Base-by-base conservation (phyloP, 148 eudicot genomes). In the Silene uniflora region DNA sequence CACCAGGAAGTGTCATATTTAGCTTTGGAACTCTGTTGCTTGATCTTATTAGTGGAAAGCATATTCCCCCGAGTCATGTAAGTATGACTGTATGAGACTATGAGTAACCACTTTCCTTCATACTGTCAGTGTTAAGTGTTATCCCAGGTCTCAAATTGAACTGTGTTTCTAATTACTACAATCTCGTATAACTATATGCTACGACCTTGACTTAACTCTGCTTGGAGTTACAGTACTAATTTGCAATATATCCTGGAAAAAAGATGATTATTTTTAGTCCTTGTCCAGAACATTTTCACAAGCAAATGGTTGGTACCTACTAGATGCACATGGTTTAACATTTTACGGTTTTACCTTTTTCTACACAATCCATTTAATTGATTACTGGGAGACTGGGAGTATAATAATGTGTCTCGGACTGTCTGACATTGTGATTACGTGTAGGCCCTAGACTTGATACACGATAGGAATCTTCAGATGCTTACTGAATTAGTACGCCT, bases 11-110 rank as follows among this genome's bases (percentile, higher is more conserved):
- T 80, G 88, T 89, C 54, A 86, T 83, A 72, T 89, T 87, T 75
- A 83, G 93, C 83, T 84, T 89, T 67, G 93, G 93, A 49, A 88
- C 91, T 74, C 84, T 89, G 76, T 73, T 89, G 78, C 89, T 89
- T 69, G 93, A 89, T 65, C 85, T 89, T 77, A 86, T 89, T 27
- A 89, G 91, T n/a, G 91, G 93, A 62, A 89, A 89, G 63, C 92
- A 89, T 71, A 89, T 89, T 70, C 92, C 92, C 23, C 92, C 92
- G 9, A 86, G 93, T 78, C 88, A 84, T 77, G 93, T 89, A 79
- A 80, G 92, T 73, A 59, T 75, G n/a, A n/a, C n/a, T n/a, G n/a
- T n/a, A n/a, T n/a, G n/a, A n/a, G n/a, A n/a, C n/a, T n/a, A n/a
- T n/a, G 56, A 39, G 44, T 7, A 39, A 0, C 29, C 35, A 29